These are phyloP conservation scores for Solanum pinnatisectum DNA, from an alignment of 257 asterid species.

Conservation along the genomic window DNA sequence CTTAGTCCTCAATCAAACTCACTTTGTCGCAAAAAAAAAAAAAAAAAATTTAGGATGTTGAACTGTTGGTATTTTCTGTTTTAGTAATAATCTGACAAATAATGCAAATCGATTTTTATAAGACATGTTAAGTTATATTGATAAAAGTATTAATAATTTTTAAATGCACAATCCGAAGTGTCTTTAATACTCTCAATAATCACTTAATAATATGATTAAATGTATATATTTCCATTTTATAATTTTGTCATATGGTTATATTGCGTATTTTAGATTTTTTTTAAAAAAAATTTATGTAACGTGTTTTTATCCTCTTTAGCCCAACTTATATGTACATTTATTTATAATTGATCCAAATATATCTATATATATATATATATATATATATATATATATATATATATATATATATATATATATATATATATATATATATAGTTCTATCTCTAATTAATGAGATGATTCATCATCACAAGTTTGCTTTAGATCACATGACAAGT, in stretches of 20 bases:
- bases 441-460: background rate
- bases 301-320: background rate
- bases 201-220: background rate
- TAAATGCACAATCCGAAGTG: background rate
- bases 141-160: background rate
- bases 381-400: no score
- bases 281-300: background rate
- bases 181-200: background rate
- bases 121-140: background rate
- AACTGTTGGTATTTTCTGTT: background rate
- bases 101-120: background rate
- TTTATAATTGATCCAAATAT: no score
- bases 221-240: background rate
- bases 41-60: no score
- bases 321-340: background rate
- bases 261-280: no score
- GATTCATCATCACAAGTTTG: background rate
- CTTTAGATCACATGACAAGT: background rate
- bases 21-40: background rate
- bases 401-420: no score
- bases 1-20: background rate
- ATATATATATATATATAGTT: no score
- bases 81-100: background rate
- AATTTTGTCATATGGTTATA: background rate
- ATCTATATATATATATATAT: no score